These are phyloP conservation scores for Scutellaria baicalensis DNA, from an alignment of 257 asterid genomes.

Conservation along the genomic window DNA sequence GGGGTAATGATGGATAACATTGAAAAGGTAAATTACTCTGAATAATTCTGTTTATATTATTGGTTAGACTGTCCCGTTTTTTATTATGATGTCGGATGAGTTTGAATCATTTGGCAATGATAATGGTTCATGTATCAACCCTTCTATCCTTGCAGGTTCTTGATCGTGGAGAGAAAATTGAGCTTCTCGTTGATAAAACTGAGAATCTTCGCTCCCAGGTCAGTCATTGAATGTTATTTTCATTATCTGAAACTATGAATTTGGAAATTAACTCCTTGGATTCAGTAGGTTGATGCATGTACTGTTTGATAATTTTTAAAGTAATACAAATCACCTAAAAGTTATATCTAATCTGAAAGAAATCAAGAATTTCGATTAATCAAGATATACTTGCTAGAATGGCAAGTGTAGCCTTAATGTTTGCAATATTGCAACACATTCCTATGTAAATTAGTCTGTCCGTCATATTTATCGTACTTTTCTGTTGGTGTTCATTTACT, in stretches of 20 bases:
- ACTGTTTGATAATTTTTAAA: background rate
- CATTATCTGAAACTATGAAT: background rate
- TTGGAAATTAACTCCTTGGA: background rate
- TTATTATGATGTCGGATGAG: background rate
- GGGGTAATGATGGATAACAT: conserved; percentile 99
- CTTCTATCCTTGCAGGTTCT: conserved; percentile 52
- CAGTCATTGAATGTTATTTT: conserved; percentile 7
- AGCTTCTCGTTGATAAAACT: conserved; percentile 85
- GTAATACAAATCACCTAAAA: background rate
- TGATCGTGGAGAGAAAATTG: conserved; percentile 95
- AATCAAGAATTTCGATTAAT: no score
- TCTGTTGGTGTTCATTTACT: background rate
- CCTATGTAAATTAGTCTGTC: background rate
- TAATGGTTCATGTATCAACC: background rate
- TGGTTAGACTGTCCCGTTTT: background rate
- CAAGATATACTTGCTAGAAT: no score
- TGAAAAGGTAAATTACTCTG: conserved; percentile 55
- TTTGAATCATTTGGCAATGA: background rate
- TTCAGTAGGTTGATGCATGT: background rate
- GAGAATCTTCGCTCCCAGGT: conserved; percentile 93
- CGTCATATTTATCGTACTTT: background rate
- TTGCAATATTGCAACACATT: background rate
- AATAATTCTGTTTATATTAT: background rate
- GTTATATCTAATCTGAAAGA: background rate
- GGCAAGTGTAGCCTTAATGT: background rate